Percentiles rank a stretch among this genome's conserved stretches.
These are phyloP conservation scores for Calvatia gigantea DNA, from an alignment of 768 basidiomycete species.

Conservation along the genomic window DNA sequence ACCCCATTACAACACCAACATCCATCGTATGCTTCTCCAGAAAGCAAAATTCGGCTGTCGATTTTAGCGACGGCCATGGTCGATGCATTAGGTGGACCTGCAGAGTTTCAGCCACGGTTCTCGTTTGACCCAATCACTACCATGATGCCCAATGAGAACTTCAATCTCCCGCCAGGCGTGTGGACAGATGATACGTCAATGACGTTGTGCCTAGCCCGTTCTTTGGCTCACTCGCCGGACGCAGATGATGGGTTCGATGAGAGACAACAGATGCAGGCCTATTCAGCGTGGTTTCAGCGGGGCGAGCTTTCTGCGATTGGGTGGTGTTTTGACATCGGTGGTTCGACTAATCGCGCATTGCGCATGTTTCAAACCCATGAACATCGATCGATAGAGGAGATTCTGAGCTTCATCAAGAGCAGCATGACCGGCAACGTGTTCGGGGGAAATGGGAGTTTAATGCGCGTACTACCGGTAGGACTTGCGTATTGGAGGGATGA, in stretches of 20 bases:
- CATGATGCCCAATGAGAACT: constrained; percentile 37
- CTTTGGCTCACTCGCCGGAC: constrained; percentile 18
- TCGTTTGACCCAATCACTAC: constrained; percentile 30
- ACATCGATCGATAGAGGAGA: constrained; percentile 1
- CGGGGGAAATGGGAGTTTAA: constrained; percentile 40
- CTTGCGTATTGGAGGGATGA: constrained; percentile 39
- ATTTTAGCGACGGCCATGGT: constrained; percentile 38
- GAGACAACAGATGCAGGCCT: constrained; percentile 31
- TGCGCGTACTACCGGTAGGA: constrained; percentile 43
- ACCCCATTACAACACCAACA: neutral
- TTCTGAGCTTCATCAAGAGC: constrained; percentile 21
- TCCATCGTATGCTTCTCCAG: constrained; percentile 19
- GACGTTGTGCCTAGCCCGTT: constrained; percentile 41
- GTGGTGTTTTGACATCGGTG: constrained; percentile 38
- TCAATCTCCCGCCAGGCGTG: constrained; percentile 31
- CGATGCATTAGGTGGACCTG: constrained; percentile 44
- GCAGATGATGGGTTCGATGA: constrained; percentile 31
- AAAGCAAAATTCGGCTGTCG: constrained; percentile 36
- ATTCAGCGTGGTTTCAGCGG: constrained; percentile 27
- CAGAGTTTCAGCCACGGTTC: constrained; percentile 37
- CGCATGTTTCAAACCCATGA: constrained; percentile 20
- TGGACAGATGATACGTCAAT: constrained; percentile 51
- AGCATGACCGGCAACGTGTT: constrained; percentile 23
- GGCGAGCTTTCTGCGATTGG: constrained; percentile 33
- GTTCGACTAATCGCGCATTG: constrained; percentile 31